Percentiles rank a stretch among this genome's conserved stretches.
Evolutionary conservation across 352 stramenopile species (phyloP).

Genomic region (Pythium guiyangense): DNA sequence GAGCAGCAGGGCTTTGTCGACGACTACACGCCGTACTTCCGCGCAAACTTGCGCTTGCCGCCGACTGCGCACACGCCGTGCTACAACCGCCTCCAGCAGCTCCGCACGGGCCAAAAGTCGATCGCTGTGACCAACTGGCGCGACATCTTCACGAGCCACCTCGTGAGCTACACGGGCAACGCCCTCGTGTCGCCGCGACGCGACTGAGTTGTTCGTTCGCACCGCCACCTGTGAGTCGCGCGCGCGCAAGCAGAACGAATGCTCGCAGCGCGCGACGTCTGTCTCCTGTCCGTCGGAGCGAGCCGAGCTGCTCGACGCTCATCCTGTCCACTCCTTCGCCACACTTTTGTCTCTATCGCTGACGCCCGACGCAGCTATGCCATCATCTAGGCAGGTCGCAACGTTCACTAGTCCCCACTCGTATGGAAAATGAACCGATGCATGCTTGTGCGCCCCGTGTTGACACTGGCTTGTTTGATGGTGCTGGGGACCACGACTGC

Average conservation of each 20-base stretch:
- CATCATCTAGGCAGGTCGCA: too few relatives aligned
- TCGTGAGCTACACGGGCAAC: constrained; percentile 5
- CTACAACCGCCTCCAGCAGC: constrained; percentile 25
- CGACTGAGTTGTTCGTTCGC: background rate
- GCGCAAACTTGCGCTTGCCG: constrained; percentile 25
- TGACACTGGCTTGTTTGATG: too few relatives aligned
- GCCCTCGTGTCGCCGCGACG: background rate
- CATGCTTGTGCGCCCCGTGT: too few relatives aligned
- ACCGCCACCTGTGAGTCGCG: background rate
- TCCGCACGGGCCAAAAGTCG: constrained; percentile 11
- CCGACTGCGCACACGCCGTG: constrained; percentile 27
- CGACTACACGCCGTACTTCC: constrained; percentile 35
- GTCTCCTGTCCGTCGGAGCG: too few relatives aligned
- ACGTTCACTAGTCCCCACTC: too few relatives aligned
- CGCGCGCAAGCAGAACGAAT: background rate
- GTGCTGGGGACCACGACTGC: too few relatives aligned
- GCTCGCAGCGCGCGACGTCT: background rate
- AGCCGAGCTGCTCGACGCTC: too few relatives aligned
- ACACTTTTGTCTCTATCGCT: too few relatives aligned
- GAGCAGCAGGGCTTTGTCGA: constrained; percentile 32
- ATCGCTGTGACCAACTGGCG: constrained; percentile 21
- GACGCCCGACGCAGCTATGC: too few relatives aligned
- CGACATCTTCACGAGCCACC: constrained; percentile 15
- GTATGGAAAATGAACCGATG: too few relatives aligned
- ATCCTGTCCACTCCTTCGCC: too few relatives aligned